Percentiles rank a stretch among this genome's conserved stretches.
Evolutionary conservation across 345 rosid genomes (phyloP).

Genomic region (Toxicodendron radicans): DNA sequence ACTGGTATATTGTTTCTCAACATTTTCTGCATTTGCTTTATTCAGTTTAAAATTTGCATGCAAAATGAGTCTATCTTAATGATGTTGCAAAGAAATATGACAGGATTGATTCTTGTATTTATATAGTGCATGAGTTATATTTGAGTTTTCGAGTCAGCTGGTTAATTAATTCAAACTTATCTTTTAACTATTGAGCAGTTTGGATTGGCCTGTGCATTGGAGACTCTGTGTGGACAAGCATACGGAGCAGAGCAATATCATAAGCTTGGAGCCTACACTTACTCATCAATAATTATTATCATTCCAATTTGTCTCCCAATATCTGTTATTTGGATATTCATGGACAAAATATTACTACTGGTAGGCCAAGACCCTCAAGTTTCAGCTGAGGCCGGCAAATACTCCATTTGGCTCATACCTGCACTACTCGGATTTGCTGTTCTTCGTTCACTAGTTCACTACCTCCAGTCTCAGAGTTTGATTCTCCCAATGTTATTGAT

Average conservation of each 20-base stretch:
- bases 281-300: slow-evolving; percentile 36
- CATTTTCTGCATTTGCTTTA: neutral
- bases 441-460: slow-evolving; percentile 43
- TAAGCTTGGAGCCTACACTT: slow-evolving; percentile 44
- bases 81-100: too few species aligned
- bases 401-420: slow-evolving; percentile 46
- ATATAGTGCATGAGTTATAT: too few species aligned
- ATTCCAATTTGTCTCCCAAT: slow-evolving; percentile 37
- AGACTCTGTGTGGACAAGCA: slow-evolving; percentile 67
- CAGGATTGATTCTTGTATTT: too few species aligned
- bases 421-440: slow-evolving; percentile 40
- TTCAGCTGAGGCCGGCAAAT: slow-evolving; percentile 42
- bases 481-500: slow-evolving; percentile 41
- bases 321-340: slow-evolving; percentile 39
- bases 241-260: slow-evolving; percentile 58
- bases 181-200: slow-evolving; percentile 19
- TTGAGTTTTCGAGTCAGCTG: too few species aligned
- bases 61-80: too few species aligned
- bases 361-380: slow-evolving; percentile 45
- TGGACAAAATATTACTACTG: slow-evolving; percentile 41
- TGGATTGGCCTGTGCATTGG: slow-evolving; percentile 61
- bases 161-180: too few species aligned
- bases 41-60: too few species aligned
- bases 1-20: slow-evolving; percentile 3
- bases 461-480: slow-evolving; percentile 46